These are phyloP conservation scores for Penicillium verhagenii DNA, from an alignment of 495 filamentous ascomycete species.

Conservation along the genomic window DNA sequence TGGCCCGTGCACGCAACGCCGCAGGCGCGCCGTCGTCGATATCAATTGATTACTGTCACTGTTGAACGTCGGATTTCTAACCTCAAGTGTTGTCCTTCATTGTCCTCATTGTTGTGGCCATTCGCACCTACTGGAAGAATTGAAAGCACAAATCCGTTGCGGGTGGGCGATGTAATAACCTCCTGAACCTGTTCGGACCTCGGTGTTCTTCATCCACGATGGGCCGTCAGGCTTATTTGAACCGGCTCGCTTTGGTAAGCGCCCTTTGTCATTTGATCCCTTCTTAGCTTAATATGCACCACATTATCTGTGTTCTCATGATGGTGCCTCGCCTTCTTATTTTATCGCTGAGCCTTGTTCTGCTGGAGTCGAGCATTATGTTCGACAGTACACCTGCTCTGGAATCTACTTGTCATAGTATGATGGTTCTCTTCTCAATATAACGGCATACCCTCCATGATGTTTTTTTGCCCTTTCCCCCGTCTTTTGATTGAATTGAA, in stretches of 20 bases:
- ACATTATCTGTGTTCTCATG: neutral
- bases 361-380: neutral
- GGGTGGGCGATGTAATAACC: constrained; percentile 5
- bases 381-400: neutral
- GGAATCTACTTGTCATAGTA: neutral
- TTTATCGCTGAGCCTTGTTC: neutral
- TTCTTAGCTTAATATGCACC: constrained; percentile 1
- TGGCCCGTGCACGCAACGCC: constrained; percentile 28
- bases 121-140: neutral
- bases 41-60: no score
- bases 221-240: constrained; percentile 52
- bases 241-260: constrained; percentile 54
- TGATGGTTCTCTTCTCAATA: neutral
- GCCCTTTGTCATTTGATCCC: constrained; percentile 3
- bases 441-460: neutral
- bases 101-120: neutral
- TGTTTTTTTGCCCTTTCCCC: neutral
- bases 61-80: neutral
- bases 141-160: neutral
- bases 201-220: constrained; percentile 24
- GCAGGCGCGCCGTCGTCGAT: no score
- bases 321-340: neutral
- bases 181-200: no score
- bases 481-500: neutral
- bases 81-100: neutral